phyloP scores from a whole-genome alignment of 352 stramenopile genomes.

The Phytophthora uliginosa region DNA sequence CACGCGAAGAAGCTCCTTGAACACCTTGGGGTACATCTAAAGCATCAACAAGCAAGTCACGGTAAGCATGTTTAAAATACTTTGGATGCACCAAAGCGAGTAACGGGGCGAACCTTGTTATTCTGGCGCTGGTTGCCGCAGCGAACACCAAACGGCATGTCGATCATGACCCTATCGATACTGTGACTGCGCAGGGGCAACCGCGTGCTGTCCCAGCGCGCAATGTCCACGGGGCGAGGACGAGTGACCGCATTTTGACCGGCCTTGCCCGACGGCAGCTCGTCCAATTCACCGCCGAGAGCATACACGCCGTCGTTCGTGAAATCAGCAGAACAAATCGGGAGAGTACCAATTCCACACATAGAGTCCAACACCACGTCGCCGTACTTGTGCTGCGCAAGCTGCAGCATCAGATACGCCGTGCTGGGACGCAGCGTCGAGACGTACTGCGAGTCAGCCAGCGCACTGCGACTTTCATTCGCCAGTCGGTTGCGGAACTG shows the following conservation, averaged over 20 bases:
- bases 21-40: slow-evolving; percentile 81
- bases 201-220: slow-evolving; percentile 70
- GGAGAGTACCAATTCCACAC: slow-evolving; percentile 85
- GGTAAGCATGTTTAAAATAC: not conserved
- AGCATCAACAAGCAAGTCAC: not conserved
- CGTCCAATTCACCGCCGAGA: slow-evolving; percentile 75
- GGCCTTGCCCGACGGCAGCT: slow-evolving; percentile 61
- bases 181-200: slow-evolving; percentile 64
- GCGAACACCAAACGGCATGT: slow-evolving; percentile 84
- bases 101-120: slow-evolving; percentile 54
- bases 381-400: slow-evolving; percentile 63
- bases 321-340: slow-evolving; percentile 66
- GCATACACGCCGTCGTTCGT: slow-evolving; percentile 63
- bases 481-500: slow-evolving; percentile 78
- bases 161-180: slow-evolving; percentile 77
- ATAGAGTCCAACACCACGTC: slow-evolving; percentile 85
- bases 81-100: not conserved
- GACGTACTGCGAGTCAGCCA: slow-evolving; percentile 73
- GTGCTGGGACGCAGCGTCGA: slow-evolving; percentile 85
- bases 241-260: slow-evolving; percentile 54
- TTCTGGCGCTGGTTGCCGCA: slow-evolving; percentile 79
- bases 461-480: slow-evolving; percentile 67
- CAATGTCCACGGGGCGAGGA: slow-evolving; percentile 56
- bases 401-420: slow-evolving; percentile 78
- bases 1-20: slow-evolving; percentile 76